These are phyloP conservation scores for Paecilomyces sp. DNA, from an alignment of 2,329 filamentous ascomycete species.

Conservation along the genomic window DNA sequence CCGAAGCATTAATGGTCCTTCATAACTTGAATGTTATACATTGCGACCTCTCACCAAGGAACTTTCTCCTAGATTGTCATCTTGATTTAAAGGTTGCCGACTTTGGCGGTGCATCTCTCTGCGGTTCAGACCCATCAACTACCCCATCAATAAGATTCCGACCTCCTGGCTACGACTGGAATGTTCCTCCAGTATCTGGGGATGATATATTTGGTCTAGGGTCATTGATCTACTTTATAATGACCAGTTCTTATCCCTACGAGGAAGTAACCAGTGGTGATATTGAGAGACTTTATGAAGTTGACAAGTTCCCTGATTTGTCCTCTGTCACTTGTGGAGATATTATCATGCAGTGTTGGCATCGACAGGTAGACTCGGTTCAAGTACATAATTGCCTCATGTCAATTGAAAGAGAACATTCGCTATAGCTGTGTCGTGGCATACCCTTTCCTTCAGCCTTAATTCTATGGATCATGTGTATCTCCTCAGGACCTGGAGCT, in stretches of 20 bases:
- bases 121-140: conserved; percentile 11
- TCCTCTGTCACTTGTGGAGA: neutral
- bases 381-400: conserved; percentile 4
- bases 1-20: conserved; percentile 12
- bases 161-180: neutral
- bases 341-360: conserved; percentile 1
- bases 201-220: conserved; percentile 3
- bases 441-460: no score
- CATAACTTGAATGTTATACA: conserved; percentile 11
- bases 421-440: neutral
- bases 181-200: neutral
- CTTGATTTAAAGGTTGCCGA: conserved; percentile 15
- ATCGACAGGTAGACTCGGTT: neutral
- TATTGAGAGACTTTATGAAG: neutral
- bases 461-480: no score
- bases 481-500: no score
- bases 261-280: conserved; percentile 1
- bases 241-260: conserved; percentile 1
- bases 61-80: conserved; percentile 14
- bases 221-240: conserved; percentile 4
- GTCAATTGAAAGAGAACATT: neutral
- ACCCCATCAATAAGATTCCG: neutral
- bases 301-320: neutral
- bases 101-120: conserved; percentile 14
- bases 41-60: conserved; percentile 14